Evolutionary conservation across 495 filamentous ascomycete genomes (phyloP).

Genomic region (Podospora appendiculata): DNA sequence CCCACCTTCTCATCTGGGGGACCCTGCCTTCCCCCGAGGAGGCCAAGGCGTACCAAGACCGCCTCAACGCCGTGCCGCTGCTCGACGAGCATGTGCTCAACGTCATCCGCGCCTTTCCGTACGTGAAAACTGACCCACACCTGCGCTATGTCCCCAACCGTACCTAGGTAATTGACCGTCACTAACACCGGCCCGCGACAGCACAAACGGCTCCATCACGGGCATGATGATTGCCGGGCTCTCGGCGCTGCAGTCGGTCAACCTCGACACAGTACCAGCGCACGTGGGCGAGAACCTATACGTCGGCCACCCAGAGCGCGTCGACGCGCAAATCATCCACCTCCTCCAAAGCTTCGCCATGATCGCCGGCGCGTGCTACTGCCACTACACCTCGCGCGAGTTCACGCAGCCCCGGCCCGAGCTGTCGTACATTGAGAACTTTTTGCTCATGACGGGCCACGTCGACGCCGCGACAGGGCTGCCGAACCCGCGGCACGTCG

Average conservation of each 20-base stretch:
- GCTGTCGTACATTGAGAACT: slow-evolving; percentile 34
- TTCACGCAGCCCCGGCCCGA: slow-evolving; percentile 30
- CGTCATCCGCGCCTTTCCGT: slow-evolving; percentile 2
- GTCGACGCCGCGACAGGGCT: slow-evolving; percentile 14
- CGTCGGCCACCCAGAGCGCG: slow-evolving; percentile 8
- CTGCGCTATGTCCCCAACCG: no score
- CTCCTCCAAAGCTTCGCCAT: slow-evolving; percentile 11
- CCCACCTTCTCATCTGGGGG: slow-evolving; percentile 37
- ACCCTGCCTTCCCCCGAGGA: slow-evolving; percentile 30
- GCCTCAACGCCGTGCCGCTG: not conserved
- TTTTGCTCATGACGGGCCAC: slow-evolving; percentile 38
- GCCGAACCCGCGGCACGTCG: not conserved
- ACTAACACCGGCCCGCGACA: not conserved
- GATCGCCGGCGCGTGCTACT: slow-evolving; percentile 4
- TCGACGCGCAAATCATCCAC: slow-evolving; percentile 13
- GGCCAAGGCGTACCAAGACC: not conserved
- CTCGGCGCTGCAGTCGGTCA: slow-evolving; percentile 25
- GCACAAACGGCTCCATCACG: not conserved
- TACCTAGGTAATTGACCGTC: no score
- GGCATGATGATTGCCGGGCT: slow-evolving; percentile 25
- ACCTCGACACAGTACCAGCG: slow-evolving; percentile 17
- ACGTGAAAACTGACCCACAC: not conserved
- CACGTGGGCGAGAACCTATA: not conserved
- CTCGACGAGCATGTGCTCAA: not conserved
- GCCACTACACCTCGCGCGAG: slow-evolving; percentile 27